Percentiles rank a stretch among this genome's conserved stretches.
Conservation (phyloP, 2,329 filamentous ascomycete species). For the Huntiella omanensis region DNA sequence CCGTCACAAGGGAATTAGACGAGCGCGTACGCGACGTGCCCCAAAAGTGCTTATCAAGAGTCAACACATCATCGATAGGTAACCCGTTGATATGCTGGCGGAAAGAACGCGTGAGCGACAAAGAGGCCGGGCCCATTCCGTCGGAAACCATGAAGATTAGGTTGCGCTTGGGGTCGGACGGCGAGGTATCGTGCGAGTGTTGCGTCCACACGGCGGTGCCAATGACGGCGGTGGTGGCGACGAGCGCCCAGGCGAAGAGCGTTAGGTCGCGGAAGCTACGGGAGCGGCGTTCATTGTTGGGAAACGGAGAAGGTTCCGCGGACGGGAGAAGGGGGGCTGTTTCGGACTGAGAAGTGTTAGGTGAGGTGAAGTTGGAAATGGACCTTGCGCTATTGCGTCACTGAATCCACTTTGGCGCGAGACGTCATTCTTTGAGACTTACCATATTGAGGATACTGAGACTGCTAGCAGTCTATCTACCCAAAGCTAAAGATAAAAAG, state of each 20-base stretch:
- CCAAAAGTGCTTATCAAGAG: slow-evolving; percentile 75
- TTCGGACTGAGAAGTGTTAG: slow-evolving; percentile 2
- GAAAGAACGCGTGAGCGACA: slow-evolving; percentile 73
- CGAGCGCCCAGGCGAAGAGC: slow-evolving; percentile 63
- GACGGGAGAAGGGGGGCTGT: slow-evolving; percentile 17
- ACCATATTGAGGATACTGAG: slow-evolving; percentile 6
- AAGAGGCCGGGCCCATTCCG: slow-evolving; percentile 88
- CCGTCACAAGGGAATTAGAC: slow-evolving; percentile 69
- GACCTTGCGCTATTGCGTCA: slow-evolving; percentile 4
- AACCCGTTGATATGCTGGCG: slow-evolving; percentile 58
- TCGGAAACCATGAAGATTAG: slow-evolving; percentile 98
- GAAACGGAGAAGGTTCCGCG: slow-evolving; percentile 17
- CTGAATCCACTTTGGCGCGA: neutral
- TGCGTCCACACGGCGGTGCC: slow-evolving; percentile 61
- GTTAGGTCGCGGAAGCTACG: slow-evolving; percentile 47
- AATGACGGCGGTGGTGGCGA: slow-evolving; percentile 63
- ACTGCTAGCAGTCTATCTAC: neutral
- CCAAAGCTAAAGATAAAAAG: neutral
- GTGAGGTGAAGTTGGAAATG: neutral
- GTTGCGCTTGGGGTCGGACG: slow-evolving; percentile 54
- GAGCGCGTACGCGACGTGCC: slow-evolving; percentile 78
- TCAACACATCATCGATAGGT: slow-evolving; percentile 55
- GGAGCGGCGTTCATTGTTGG: slow-evolving; percentile 14
- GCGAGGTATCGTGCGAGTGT: slow-evolving; percentile 30
- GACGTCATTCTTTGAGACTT: slow-evolving; percentile 1